These are phyloP conservation scores for Dactylonectria estremocensis DNA, from an alignment of 2,329 filamentous ascomycete species.

Conservation along the genomic window DNA sequence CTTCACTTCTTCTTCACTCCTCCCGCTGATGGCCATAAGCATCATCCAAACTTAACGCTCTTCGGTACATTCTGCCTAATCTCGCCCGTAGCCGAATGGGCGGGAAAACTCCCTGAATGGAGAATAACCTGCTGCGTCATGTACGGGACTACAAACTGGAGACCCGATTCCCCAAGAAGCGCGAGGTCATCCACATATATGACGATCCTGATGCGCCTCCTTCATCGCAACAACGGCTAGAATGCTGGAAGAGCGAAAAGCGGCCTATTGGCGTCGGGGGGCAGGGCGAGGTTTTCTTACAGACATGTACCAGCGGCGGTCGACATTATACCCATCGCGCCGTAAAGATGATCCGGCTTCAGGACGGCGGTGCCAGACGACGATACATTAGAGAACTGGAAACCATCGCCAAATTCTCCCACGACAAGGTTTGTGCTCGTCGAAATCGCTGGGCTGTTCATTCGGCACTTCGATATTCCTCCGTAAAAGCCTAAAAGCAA, in stretches of 20 bases:
- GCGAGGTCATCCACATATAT: conserved; percentile 24
- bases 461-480: too few relatives aligned
- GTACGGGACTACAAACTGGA: conserved; percentile 27
- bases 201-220: conserved; percentile 32
- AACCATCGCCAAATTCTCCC: conserved; percentile 43
- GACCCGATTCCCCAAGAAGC: conserved; percentile 17
- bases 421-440: conserved; percentile 26
- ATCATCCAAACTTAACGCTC: too few relatives aligned
- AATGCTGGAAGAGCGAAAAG: conserved; percentile 31
- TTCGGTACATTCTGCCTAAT: too few relatives aligned
- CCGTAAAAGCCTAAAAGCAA: not conserved
- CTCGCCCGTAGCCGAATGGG: too few relatives aligned
- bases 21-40: too few relatives aligned
- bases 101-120: not conserved
- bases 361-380: conserved; percentile 10
- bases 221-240: conserved; percentile 25
- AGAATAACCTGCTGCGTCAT: conserved; percentile 1
- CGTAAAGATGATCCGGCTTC: conserved; percentile 39
- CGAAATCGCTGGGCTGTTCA: not conserved
- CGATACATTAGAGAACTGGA: conserved; percentile 41
- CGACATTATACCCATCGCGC: conserved; percentile 28
- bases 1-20: too few relatives aligned
- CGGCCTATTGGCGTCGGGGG: conserved; percentile 33
- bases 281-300: conserved; percentile 34
- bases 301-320: conserved; percentile 26